Conservation (phyloP, 257 asterid species). For the Leonotis leonurus region DNA sequence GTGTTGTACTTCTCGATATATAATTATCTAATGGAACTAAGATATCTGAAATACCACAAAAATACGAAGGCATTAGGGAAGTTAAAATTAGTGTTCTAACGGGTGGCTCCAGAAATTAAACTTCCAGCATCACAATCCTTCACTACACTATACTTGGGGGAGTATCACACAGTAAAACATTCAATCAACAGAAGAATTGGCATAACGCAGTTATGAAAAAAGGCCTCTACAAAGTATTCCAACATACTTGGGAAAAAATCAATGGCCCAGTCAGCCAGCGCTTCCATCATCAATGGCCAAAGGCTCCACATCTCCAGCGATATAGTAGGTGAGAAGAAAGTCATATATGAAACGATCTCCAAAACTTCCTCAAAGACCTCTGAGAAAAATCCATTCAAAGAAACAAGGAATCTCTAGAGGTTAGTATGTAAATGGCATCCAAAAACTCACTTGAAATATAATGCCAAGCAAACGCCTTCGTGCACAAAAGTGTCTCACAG, state of each 20-base stretch:
- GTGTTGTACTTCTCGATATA: constrained; percentile 83
- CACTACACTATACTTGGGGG: no score
- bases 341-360: constrained; percentile 98
- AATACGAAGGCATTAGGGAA: no score
- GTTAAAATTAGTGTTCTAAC: no score
- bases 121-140: no score
- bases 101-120: no score
- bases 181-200: neutral
- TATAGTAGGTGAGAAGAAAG: constrained; percentile 87
- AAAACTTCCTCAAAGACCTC: constrained; percentile 98
- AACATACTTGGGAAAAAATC: constrained; percentile 93
- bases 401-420: neutral
- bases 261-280: constrained; percentile 96
- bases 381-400: constrained; percentile 26
- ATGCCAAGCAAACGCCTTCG: no score
- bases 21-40: constrained; percentile 94
- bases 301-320: constrained; percentile 98
- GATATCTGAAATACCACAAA: constrained; percentile 49
- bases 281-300: constrained; percentile 95
- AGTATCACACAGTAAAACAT: no score
- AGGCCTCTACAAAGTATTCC: neutral
- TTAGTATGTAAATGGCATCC: no score
- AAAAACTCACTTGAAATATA: no score
- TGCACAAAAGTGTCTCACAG: no score
- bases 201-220: neutral